Percentiles rank a stretch among this genome's conserved stretches.
phyloP scores from a whole-genome alignment of 116 monocot genomes.

The Dioscorea cayenensis region DNA sequence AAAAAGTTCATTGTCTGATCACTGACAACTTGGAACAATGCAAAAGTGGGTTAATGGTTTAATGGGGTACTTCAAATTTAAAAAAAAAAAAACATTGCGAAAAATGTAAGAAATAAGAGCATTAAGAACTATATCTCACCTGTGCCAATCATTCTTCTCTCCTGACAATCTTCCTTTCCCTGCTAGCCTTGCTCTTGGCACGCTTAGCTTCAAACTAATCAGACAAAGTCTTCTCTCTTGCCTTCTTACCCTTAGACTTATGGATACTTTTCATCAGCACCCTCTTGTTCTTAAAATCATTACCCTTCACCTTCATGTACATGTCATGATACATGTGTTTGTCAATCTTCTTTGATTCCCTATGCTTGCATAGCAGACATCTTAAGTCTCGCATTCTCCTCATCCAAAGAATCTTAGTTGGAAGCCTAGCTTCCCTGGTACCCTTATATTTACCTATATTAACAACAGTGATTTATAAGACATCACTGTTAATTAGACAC shows the following conservation, averaged over 20 bases:
- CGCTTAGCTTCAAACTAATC: conserved; percentile 45
- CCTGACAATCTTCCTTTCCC: conserved; percentile 46
- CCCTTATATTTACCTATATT: conserved; percentile 24
- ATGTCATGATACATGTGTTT: conserved; percentile 54
- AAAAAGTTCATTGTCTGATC: conserved; percentile 94
- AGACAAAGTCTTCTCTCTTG: conserved; percentile 41
- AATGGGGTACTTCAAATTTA: too few species aligned
- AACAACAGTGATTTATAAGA: not conserved
- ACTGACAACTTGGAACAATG: conserved; percentile 86
- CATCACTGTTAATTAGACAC: not conserved
- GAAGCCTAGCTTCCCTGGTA: conserved; percentile 45
- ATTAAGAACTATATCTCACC: conserved; percentile 5
- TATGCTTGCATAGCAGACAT: conserved; percentile 31
- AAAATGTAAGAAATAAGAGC: not conserved
- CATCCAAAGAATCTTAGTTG: conserved; percentile 53
- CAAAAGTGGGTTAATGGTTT: too few species aligned
- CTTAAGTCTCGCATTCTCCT: conserved; percentile 44
- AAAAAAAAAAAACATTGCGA: not conserved
- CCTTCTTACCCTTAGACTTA: conserved; percentile 49
- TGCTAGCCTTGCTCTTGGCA: conserved; percentile 36
- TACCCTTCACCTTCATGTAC: conserved; percentile 57
- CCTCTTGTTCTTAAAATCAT: conserved; percentile 49
- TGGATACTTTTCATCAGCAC: conserved; percentile 57
- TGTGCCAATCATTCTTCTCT: conserved; percentile 44
- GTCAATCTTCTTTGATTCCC: conserved; percentile 43